Conservation (phyloP, 2,329 filamentous ascomycete genomes). For the Claviceps pusilla region DNA sequence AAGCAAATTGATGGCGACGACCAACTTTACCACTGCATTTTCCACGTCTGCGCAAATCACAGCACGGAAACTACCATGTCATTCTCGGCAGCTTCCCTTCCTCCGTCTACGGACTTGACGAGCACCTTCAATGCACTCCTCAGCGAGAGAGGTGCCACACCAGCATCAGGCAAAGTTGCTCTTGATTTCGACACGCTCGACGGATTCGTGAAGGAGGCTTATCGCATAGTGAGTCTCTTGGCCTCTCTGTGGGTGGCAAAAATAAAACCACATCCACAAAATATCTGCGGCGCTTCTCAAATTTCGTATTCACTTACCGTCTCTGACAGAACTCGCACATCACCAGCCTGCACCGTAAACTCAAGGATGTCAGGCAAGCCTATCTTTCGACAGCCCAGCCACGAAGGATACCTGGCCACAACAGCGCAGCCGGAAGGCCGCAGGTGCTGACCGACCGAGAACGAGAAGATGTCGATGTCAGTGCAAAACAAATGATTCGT, state of each 20-base stretch:
- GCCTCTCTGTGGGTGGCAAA: no score
- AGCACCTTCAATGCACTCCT: conserved; percentile 54
- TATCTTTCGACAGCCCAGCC: conserved; percentile 74
- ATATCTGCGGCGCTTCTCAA: background rate
- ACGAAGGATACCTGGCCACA: conserved; percentile 36
- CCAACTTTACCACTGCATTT: background rate
- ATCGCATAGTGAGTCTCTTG: conserved; percentile 57
- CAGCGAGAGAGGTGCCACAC: conserved; percentile 35
- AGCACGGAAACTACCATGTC: background rate
- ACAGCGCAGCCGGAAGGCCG: conserved; percentile 27
- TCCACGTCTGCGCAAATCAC: background rate
- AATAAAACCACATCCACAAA: no score
- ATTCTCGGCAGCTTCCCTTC: conserved; percentile 4
- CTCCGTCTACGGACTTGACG: conserved; percentile 45
- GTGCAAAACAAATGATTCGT: conserved; percentile 71
- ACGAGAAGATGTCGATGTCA: conserved; percentile 73
- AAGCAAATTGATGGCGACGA: background rate
- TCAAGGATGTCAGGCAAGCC: conserved; percentile 69
- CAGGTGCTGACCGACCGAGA: conserved; percentile 62
- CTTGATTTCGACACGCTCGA: conserved; percentile 41
- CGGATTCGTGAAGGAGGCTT: conserved; percentile 85
- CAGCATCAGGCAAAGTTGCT: conserved; percentile 28
- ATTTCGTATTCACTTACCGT: background rate
- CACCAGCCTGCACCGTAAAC: conserved; percentile 59
- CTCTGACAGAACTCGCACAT: conserved; percentile 64